Percentiles rank a stretch among this genome's conserved stretches.
Conservation (phyloP, 495 filamentous ascomycete genomes). For the Apiosordaria backusii region DNA sequence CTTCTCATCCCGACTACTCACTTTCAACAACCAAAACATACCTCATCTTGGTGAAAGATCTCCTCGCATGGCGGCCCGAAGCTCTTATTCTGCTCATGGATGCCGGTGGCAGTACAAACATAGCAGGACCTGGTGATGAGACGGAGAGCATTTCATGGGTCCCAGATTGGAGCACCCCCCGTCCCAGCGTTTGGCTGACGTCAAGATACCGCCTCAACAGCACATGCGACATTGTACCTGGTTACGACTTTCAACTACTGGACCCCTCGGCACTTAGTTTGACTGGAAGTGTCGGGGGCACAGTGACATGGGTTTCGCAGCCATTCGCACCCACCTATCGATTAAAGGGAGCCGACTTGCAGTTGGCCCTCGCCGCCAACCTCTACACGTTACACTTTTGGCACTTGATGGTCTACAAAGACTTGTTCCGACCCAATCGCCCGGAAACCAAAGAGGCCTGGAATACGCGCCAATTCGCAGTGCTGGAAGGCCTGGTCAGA, state of each 20-base stretch:
- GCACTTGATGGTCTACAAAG: neutral
- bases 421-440: neutral
- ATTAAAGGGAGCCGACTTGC: neutral
- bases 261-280: neutral
- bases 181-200: conserved; percentile 7
- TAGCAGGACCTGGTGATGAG: too few relatives aligned
- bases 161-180: conserved; percentile 10
- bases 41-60: neutral
- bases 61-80: neutral
- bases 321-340: neutral
- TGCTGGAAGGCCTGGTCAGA: neutral
- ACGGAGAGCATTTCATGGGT: conserved; percentile 9
- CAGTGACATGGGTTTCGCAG: neutral
- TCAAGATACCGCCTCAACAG: conserved; percentile 4
- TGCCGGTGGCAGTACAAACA: neutral
- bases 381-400: neutral
- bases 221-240: neutral
- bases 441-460: neutral
- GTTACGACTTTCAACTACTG: neutral
- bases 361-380: neutral
- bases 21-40: neutral
- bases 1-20: conserved; percentile 10
- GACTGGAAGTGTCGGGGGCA: neutral
- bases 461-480: neutral
- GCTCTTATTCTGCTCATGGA: conserved; percentile 11